Conservation (phyloP, 805 yeast genomes). For the Nakazawaea siamensis region DNA sequence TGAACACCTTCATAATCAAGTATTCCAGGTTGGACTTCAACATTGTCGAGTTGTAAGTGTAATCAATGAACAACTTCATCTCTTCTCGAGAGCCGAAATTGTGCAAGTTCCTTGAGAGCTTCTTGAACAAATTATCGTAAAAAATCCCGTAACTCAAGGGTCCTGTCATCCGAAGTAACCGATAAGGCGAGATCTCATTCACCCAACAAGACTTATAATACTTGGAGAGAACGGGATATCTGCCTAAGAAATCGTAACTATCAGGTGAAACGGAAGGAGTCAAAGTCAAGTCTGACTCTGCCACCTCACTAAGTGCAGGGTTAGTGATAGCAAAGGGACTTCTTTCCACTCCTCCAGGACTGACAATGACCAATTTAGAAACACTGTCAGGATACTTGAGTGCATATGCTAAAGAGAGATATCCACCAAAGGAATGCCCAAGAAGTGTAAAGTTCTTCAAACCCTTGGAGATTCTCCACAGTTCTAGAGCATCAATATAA, state of each 20-base stretch:
- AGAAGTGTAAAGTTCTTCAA: slow-evolving; percentile 51
- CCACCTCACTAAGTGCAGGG: slow-evolving; percentile 17
- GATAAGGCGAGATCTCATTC: slow-evolving; percentile 36
- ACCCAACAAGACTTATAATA: slow-evolving; percentile 29
- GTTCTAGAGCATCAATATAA: slow-evolving; percentile 52
- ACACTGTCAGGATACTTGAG: slow-evolving; percentile 48
- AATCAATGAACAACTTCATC: slow-evolving; percentile 21
- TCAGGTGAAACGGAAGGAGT: slow-evolving; percentile 35
- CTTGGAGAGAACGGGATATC: slow-evolving; percentile 33
- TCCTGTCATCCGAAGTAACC: slow-evolving; percentile 36
- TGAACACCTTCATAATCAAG: slow-evolving; percentile 37
- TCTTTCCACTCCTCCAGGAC: slow-evolving; percentile 77
- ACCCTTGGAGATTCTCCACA: slow-evolving; percentile 47
- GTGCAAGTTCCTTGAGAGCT: slow-evolving; percentile 16
- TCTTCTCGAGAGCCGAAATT: slow-evolving; percentile 18
- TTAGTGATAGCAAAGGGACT: slow-evolving; percentile 51
- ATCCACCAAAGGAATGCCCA: slow-evolving; percentile 80
- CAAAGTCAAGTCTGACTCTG: slow-evolving; percentile 9
- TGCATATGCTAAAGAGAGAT: slow-evolving; percentile 58
- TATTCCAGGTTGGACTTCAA: slow-evolving; percentile 25
- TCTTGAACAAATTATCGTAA: slow-evolving; percentile 19
- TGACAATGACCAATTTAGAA: slow-evolving; percentile 47
- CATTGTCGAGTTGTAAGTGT: slow-evolving; percentile 23
- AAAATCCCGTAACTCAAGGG: slow-evolving; percentile 26
- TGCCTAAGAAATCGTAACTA: slow-evolving; percentile 34